phyloP scores from a whole-genome alignment of 2,329 filamentous ascomycete genomes.

The Eutypa lata region DNA sequence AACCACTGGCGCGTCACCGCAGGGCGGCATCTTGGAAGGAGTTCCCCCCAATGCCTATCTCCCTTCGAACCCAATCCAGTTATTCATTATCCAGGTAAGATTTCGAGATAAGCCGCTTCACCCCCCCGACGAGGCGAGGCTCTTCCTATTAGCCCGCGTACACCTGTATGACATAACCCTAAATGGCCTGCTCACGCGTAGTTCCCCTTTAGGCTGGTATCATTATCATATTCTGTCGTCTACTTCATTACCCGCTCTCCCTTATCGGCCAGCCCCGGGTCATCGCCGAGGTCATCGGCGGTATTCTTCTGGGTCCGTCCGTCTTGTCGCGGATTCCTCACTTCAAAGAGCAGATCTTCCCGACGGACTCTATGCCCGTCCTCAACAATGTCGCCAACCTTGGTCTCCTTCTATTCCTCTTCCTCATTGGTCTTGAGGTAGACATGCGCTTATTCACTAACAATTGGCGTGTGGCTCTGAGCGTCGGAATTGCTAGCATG shows the following conservation, averaged over 20 bases:
- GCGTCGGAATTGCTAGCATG: constrained; percentile 69
- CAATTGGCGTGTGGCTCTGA: constrained; percentile 68
- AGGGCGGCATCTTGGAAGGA: constrained; percentile 67
- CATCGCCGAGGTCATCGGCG: constrained; percentile 75
- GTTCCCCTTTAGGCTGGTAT: constrained; percentile 53
- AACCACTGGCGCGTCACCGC: constrained; percentile 32
- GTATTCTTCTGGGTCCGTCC: constrained; percentile 70
- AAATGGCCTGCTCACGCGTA: constrained; percentile 1
- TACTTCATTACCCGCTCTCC: constrained; percentile 69
- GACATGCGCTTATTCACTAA: constrained; percentile 64
- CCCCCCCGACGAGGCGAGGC: not conserved
- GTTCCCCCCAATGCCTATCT: constrained; percentile 67
- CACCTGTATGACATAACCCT: not conserved
- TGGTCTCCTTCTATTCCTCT: constrained; percentile 69
- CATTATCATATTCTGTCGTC: constrained; percentile 69
- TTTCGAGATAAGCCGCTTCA: not conserved
- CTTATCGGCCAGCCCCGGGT: constrained; percentile 71
- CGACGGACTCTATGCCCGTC: constrained; percentile 61
- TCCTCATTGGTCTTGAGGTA: constrained; percentile 73
- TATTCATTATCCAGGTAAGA: constrained; percentile 71
- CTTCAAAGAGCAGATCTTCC: constrained; percentile 67
- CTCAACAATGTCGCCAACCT: constrained; percentile 69
- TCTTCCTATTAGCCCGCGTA: not conserved
- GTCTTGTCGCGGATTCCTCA: constrained; percentile 71
- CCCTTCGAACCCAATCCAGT: constrained; percentile 66